These are phyloP conservation scores for Sextonia rubra DNA, from an alignment of 164 flowering plant genomes.

Conservation along the genomic window DNA sequence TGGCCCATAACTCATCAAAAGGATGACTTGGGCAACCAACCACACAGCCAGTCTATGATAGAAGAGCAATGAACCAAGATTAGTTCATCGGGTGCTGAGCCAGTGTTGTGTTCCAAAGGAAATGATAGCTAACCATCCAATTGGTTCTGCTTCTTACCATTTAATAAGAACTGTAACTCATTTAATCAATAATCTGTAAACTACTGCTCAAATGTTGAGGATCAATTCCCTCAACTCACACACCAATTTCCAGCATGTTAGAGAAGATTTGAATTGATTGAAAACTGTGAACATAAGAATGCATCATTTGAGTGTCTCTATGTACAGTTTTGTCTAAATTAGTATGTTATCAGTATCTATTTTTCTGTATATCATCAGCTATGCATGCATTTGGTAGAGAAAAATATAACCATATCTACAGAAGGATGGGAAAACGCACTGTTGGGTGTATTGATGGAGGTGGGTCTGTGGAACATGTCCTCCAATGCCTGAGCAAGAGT, in stretches of 20 bases:
- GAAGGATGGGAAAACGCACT: neutral
- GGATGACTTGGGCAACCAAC: neutral
- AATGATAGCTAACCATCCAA: neutral
- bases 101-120: neutral
- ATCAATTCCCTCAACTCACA: too few species aligned
- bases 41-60: neutral
- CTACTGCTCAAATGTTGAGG: neutral
- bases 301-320: too few species aligned
- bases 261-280: too few species aligned
- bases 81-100: neutral
- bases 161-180: neutral
- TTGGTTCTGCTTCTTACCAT: neutral
- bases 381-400: neutral
- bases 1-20: neutral
- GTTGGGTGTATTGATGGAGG: constrained; percentile 10
- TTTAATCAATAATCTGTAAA: neutral
- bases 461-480: constrained; percentile 61
- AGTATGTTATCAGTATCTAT: neutral
- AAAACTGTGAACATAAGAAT: too few species aligned
- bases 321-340: too few species aligned
- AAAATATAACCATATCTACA: neutral
- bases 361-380: neutral
- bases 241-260: too few species aligned
- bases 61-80: neutral
- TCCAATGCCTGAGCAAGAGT: constrained; percentile 61